Conservation (phyloP, 345 rosid genomes). For the Syzygium grande region DNA sequence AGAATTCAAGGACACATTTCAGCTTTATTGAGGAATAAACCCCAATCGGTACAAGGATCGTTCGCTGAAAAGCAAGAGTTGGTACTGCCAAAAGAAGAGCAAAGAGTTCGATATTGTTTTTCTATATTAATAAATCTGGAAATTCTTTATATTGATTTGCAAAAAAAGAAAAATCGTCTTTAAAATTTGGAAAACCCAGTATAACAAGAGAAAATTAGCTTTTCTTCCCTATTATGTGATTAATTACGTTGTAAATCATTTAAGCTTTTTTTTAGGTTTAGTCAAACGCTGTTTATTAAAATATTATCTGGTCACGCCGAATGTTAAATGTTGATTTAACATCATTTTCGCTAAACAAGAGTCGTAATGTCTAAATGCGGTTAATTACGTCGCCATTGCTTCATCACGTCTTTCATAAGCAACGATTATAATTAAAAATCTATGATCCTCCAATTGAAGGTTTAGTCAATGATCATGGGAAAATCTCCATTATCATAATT, state of each 20-base stretch:
- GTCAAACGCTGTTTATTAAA: neutral
- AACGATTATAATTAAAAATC: neutral
- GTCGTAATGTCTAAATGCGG: neutral
- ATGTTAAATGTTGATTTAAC: neutral
- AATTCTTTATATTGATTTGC: neutral
- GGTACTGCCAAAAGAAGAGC: no score
- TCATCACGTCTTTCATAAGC: neutral
- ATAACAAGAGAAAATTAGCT: neutral
- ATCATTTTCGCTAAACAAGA: fast-evolving
- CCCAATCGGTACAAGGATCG: neutral
- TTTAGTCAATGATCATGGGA: neutral
- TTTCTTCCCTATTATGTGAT: neutral
- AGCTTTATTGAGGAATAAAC: neutral
- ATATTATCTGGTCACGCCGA: neutral
- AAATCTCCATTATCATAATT: neutral
- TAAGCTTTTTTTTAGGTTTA: neutral
- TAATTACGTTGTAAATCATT: neutral
- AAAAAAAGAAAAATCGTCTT: neutral
- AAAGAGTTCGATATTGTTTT: neutral
- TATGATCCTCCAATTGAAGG: neutral
- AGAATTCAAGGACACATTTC: neutral
- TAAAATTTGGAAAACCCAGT: neutral
- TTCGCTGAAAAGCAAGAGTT: neutral
- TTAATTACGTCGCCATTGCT: neutral
- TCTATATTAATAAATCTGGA: neutral